Evolutionary conservation across 495 filamentous ascomycete genomes (phyloP).

Genomic region (Penicillium pancosmium): DNA sequence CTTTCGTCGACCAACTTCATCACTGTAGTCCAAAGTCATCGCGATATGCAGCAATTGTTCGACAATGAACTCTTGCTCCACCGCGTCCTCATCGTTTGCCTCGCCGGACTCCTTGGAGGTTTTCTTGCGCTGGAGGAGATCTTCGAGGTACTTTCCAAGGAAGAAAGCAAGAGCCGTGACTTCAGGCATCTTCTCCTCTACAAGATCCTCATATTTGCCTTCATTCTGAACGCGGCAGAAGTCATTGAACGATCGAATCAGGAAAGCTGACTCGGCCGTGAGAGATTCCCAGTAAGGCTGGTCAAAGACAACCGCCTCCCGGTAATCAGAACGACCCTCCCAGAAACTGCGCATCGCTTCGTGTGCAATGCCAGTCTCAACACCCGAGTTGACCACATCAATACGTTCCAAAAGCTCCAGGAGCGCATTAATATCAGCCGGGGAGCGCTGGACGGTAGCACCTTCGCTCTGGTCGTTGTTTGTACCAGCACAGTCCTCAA

Average conservation of each 20-base stretch:
- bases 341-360: slow-evolving; percentile 96
- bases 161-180: slow-evolving; percentile 86
- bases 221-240: slow-evolving; percentile 77
- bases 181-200: slow-evolving; percentile 93
- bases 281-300: slow-evolving; percentile 87
- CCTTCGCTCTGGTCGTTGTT: slow-evolving; percentile 51
- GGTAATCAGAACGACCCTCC: slow-evolving; percentile 89
- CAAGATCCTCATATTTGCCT: slow-evolving; percentile 66
- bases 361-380: slow-evolving; percentile 84
- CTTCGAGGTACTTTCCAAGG: slow-evolving; percentile 76
- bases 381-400: slow-evolving; percentile 85
- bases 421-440: slow-evolving; percentile 73
- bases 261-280: slow-evolving; percentile 82
- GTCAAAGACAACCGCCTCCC: slow-evolving; percentile 77
- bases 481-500: slow-evolving; percentile 83
- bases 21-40: slow-evolving; percentile 86
- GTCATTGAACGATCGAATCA: slow-evolving; percentile 89
- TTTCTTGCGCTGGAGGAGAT: slow-evolving; percentile 69
- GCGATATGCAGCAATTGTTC: slow-evolving; percentile 95
- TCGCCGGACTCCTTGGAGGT: slow-evolving; percentile 55
- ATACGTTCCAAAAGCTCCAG: slow-evolving; percentile 93
- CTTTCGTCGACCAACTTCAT: slow-evolving; percentile 91
- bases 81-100: slow-evolving; percentile 76
- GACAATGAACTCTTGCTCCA: slow-evolving; percentile 90
- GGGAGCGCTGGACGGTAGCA: slow-evolving; percentile 49